Conservation (phyloP, 2,329 filamentous ascomycete genomes). For the Aspergillus alliaceus region DNA sequence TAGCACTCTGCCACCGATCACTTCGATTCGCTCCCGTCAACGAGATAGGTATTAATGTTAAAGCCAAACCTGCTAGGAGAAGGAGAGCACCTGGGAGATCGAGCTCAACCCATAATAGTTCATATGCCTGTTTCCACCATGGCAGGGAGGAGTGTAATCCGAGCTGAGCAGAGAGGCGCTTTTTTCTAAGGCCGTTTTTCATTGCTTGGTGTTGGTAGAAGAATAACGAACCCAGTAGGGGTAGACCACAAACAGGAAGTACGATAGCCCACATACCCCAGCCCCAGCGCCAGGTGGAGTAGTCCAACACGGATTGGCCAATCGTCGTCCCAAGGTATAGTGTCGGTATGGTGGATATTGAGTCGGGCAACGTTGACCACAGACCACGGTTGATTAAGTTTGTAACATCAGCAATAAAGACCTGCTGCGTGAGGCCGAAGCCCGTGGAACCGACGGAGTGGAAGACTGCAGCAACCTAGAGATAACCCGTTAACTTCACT, state of each 20-base stretch:
- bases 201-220: constrained; percentile 29
- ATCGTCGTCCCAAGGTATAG: constrained; percentile 58
- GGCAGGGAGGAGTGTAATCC: not conserved
- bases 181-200: not conserved
- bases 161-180: not conserved
- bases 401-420: constrained; percentile 65
- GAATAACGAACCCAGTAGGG: constrained; percentile 35
- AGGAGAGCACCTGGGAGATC: constrained; percentile 37
- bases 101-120: constrained; percentile 26
- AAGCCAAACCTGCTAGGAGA: constrained; percentile 33
- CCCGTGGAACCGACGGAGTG: constrained; percentile 62
- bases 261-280: constrained; percentile 46
- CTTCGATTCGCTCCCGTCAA: constrained; percentile 38
- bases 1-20: constrained; percentile 23
- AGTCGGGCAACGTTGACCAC: constrained; percentile 59
- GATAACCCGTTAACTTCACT: constrained; percentile 21
- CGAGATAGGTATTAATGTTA: constrained; percentile 39
- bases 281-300: constrained; percentile 45
- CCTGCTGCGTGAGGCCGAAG: constrained; percentile 61
- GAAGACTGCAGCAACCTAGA: constrained; percentile 51
- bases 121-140: constrained; percentile 20
- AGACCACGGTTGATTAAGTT: constrained; percentile 61
- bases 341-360: constrained; percentile 47
- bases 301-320: constrained; percentile 34
- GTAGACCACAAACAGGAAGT: constrained; percentile 34